Evolutionary conservation across 129 eudicot species (phyloP).

Genomic region (Tagetes patula): DNA sequence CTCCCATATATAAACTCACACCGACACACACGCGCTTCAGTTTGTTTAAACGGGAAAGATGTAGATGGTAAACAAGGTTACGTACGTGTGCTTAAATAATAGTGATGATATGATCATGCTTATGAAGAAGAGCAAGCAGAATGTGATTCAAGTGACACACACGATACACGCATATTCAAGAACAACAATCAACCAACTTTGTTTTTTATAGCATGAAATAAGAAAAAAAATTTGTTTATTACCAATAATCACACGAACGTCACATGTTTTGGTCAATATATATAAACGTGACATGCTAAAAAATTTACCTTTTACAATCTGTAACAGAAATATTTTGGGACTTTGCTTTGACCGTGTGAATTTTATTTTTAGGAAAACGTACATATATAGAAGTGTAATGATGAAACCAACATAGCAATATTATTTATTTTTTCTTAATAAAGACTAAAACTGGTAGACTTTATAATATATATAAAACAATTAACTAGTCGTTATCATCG

Average conservation of each 20-base stretch:
- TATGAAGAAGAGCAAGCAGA: background rate
- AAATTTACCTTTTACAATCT: slow-evolving; percentile 13
- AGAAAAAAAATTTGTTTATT: background rate
- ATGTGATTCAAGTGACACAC: slow-evolving; percentile 23
- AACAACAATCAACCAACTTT: slow-evolving; percentile 16
- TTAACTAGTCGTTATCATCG: no score
- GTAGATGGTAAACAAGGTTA: background rate
- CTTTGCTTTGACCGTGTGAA: slow-evolving; percentile 27
- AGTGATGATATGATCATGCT: background rate
- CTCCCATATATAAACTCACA: slow-evolving; percentile 4
- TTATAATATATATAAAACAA: background rate
- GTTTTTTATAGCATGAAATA: slow-evolving; percentile 18
- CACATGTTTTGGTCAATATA: slow-evolving; percentile 12
- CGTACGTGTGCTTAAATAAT: no score
- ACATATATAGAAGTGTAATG: background rate
- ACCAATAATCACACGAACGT: slow-evolving; percentile 13
- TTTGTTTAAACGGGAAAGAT: background rate
- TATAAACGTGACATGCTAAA: slow-evolving; percentile 6
- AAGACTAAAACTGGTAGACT: background rate
- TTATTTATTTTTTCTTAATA: background rate
- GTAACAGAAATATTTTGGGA: slow-evolving; percentile 22
- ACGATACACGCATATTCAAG: slow-evolving; percentile 6
- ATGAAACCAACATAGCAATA: slow-evolving; percentile 4
- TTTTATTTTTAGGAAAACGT: slow-evolving; percentile 7
- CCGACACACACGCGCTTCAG: background rate